These are phyloP conservation scores for Fraxinus albicans DNA, from an alignment of 305 asterid genomes.

Conservation along the genomic window DNA sequence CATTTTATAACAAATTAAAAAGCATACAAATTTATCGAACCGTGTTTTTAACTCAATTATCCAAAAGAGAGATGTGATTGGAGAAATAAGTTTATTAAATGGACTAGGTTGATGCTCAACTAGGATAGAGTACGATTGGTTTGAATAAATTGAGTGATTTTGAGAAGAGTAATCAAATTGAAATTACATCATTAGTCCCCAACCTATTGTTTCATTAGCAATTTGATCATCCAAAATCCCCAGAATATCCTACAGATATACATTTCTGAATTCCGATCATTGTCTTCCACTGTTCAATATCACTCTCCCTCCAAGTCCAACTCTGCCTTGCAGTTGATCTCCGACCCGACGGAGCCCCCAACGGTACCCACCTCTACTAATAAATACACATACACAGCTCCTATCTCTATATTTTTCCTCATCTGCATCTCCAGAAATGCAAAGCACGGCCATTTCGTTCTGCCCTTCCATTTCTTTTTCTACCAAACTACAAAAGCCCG, in stretches of 20 bases:
- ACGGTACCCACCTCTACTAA: neutral
- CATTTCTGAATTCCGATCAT: neutral
- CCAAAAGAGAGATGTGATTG: too few relatives aligned
- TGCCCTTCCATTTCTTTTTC: conserved; percentile 67
- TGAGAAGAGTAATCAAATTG: neutral
- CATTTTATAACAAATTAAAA: too few relatives aligned
- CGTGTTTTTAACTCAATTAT: too few relatives aligned
- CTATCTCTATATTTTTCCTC: conserved; percentile 14
- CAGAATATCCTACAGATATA: neutral
- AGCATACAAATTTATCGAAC: too few relatives aligned
- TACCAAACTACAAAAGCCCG: conserved; percentile 39
- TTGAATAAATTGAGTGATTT: too few relatives aligned
- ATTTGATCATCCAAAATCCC: neutral
- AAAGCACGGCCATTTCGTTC: conserved; percentile 73
- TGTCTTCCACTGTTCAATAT: neutral
- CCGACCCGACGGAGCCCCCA: neutral
- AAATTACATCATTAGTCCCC: too few relatives aligned
- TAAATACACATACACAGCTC: neutral
- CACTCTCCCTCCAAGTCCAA: neutral
- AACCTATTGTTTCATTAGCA: too few relatives aligned
- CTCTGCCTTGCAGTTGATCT: conserved; percentile 14
- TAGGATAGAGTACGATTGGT: too few relatives aligned
- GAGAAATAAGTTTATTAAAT: too few relatives aligned
- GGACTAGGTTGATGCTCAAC: too few relatives aligned
- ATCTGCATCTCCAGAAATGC: conserved; percentile 53